A percentile compares a stretch with the other conserved stretches of the same genome.
These are phyloP conservation scores for Dendrobium chrysotoxum DNA, from an alignment of 106 monocot genomes.

Conservation along the genomic window DNA sequence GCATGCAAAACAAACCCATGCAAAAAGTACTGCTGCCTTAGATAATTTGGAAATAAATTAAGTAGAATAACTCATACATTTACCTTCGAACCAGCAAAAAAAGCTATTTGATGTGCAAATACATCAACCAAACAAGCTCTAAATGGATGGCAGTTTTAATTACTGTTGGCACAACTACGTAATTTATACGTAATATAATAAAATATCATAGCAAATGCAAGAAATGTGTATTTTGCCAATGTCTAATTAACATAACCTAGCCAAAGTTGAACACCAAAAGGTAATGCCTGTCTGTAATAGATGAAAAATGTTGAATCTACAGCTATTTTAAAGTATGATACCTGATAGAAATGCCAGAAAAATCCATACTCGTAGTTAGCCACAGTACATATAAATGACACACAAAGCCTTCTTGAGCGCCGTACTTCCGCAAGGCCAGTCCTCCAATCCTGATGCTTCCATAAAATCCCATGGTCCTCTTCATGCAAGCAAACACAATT, in stretches of 20 bases:
- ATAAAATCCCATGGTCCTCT: slow-evolving; percentile 91
- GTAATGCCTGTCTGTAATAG: background rate
- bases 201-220: background rate
- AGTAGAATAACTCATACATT: background rate
- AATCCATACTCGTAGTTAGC: slow-evolving; percentile 99
- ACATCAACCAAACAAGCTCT: no score
- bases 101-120: background rate
- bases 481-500: slow-evolving; percentile 99
- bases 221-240: background rate
- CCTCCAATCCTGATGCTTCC: slow-evolving; percentile 99
- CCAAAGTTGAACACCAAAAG: background rate
- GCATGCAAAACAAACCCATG: no score
- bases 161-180: no score
- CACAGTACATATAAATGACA: slow-evolving; percentile 96
- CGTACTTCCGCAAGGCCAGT: slow-evolving; percentile 95
- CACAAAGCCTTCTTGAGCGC: slow-evolving; percentile 84
- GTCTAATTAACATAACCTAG: background rate
- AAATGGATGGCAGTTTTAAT: no score
- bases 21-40: background rate
- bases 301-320: background rate
- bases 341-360: slow-evolving; percentile 99
- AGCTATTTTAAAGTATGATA: slow-evolving; percentile 8
- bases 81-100: background rate
- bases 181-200: background rate
- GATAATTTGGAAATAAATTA: background rate